Base-by-base conservation (phyloP, 176 grass and related monocot genomes). In the Pontederia crassipes region DNA sequence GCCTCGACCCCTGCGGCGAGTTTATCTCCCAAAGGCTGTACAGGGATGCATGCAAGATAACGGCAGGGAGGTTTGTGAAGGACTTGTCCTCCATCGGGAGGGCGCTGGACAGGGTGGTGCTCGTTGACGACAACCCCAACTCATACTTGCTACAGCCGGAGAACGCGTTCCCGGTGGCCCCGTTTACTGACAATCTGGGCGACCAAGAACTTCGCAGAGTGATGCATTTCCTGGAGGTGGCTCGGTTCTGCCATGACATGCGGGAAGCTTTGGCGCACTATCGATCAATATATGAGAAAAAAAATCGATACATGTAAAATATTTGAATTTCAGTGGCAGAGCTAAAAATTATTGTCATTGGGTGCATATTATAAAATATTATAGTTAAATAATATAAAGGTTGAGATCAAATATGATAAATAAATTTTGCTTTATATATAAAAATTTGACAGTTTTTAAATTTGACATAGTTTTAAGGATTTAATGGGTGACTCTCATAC, bases 61-160 rank as follows among this genome's bases (percentile, higher is more conserved):
- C 60, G n/a, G 79, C 81, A 16, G 87, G 93, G 9, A 86, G 64
- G 87, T 80, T 91, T 26, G 81, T 98, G 46, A 98, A 98, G 81
- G 93, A 98, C 70, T 72, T 98, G 55, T 69, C 81, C 2, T 68
- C 69, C 59, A 84, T 81, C 0, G 84, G 84, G 14, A 65, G 84
- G 15, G 47, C 45, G 20, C 64, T 91, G 9, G 67, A 85, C 56
- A 63, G 66, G 16, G 73, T 72, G 20, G 72, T 98, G 45, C 90
- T 98, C 68, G 71, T 98, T 46, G 87, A 98, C 59, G 93, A 98
- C 71, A 92, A 98, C 71, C 87, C 93, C 0, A 98, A 88, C 27
- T 77, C 93, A 8, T 98, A 98, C 61, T 52, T 67, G 1, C 60
- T 92, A 40, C 87, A 92, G 55, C 93, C 87, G 24, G 79, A 89